Conservation (phyloP, 2,329 filamentous ascomycete genomes). For the Epichloe hybrida region DNA sequence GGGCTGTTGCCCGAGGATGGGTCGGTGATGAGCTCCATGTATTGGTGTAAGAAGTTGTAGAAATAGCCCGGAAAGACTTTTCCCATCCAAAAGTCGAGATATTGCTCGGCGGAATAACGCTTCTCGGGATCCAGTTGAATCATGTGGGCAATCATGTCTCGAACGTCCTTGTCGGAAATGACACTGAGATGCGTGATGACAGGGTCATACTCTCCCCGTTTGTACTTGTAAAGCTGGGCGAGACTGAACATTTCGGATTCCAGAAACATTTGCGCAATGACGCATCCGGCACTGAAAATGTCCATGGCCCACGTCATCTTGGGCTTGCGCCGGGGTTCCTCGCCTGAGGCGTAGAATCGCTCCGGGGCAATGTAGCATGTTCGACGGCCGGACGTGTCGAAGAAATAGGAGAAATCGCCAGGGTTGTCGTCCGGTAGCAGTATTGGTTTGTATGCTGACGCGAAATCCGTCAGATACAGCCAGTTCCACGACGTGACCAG, state of each 20-base stretch:
- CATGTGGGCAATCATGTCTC: conserved; percentile 89
- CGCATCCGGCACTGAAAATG: conserved; percentile 91
- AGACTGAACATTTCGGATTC: conserved; percentile 96
- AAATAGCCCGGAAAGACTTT: conserved; percentile 96
- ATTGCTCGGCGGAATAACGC: conserved; percentile 86
- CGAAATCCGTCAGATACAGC: conserved; percentile 96
- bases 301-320: conserved; percentile 88
- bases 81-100: conserved; percentile 78
- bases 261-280: conserved; percentile 90
- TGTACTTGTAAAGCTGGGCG: conserved; percentile 89
- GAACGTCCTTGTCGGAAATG: conserved; percentile 76
- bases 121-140: conserved; percentile 87
- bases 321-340: conserved; percentile 45
- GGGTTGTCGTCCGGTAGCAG: conserved; percentile 93
- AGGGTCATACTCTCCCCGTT: conserved; percentile 84
- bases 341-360: conserved; percentile 63
- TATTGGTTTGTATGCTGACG: conserved; percentile 86
- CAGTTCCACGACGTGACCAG: conserved; percentile 98
- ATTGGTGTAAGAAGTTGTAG: conserved; percentile 92
- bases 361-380: conserved; percentile 95
- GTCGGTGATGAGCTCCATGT: conserved; percentile 93
- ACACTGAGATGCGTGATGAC: conserved; percentile 66
- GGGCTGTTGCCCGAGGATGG: conserved; percentile 66
- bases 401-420: conserved; percentile 94
- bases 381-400: conserved; percentile 79